phyloP scores from a whole-genome alignment of 805 yeast species.

The Pichia californica region DNA sequence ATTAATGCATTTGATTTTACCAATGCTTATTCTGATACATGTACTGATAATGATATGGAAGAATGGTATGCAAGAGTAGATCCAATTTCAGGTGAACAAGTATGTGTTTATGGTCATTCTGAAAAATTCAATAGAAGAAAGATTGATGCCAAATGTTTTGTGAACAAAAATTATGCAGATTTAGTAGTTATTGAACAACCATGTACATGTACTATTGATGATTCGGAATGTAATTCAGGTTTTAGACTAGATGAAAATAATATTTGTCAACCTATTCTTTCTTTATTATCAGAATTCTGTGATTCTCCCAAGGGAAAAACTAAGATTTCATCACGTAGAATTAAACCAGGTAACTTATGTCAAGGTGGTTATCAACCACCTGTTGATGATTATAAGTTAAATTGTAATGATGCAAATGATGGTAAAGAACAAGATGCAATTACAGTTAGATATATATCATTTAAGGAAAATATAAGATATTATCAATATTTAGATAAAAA shows the following conservation, averaged over 20 bases:
- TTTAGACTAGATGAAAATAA: constrained; percentile 32
- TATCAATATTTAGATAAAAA: constrained; percentile 59
- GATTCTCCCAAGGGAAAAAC: constrained; percentile 14
- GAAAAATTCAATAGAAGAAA: constrained; percentile 62
- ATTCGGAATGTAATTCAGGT: constrained; percentile 65
- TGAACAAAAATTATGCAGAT: constrained; percentile 41
- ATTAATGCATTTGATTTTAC: constrained; percentile 47
- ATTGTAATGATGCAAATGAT: constrained; percentile 30
- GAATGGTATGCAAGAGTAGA: constrained; percentile 48
- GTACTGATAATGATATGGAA: constrained; percentile 54
- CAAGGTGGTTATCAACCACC: constrained; percentile 18
- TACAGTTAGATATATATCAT: constrained; percentile 32
- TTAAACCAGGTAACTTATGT: constrained; percentile 26
- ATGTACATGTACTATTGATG: constrained; percentile 59
- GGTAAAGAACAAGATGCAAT: constrained; percentile 26
- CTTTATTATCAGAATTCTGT: constrained; percentile 19
- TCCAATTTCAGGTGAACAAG: constrained; percentile 27
- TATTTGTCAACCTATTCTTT: constrained; percentile 38
- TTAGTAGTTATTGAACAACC: constrained; percentile 41
- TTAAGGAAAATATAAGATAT: constrained; percentile 47
- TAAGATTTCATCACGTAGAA: constrained; percentile 20
- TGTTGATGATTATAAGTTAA: constrained; percentile 25
- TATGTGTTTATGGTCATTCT: constrained; percentile 64
- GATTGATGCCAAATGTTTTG: constrained; percentile 57
- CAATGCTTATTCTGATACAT: constrained; percentile 42